Percentiles rank a stretch among this genome's conserved stretches.
Evolutionary conservation across 2,329 filamentous ascomycete genomes (phyloP).

Genomic region (Lecanicillium sp.): DNA sequence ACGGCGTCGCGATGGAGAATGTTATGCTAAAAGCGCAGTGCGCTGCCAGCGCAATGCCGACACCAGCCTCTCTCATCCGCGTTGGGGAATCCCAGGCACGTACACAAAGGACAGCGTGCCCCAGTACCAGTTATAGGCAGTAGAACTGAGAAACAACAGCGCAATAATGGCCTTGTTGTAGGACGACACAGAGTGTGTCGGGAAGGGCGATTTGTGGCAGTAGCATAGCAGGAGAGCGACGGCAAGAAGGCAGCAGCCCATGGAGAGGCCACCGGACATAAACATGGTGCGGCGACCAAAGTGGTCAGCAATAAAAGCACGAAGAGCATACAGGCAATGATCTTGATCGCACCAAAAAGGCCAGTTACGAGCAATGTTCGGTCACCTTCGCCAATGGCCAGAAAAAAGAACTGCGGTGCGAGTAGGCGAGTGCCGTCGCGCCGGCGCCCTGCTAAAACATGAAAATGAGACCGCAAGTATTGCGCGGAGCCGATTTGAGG

Average conservation of each 20-base stretch:
- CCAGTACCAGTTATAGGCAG: constrained; percentile 57
- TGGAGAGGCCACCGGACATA: constrained; percentile 36
- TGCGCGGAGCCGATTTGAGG: not conserved
- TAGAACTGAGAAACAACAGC: constrained; percentile 58
- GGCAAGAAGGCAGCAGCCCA: constrained; percentile 39
- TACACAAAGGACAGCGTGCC: constrained; percentile 62
- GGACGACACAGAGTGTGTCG: constrained; percentile 26
- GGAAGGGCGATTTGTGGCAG: constrained; percentile 33
- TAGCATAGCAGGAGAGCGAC: constrained; percentile 40
- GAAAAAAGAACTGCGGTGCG: constrained; percentile 25
- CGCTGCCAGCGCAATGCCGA: constrained; percentile 55
- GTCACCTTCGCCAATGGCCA: constrained; percentile 22
- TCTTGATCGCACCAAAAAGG: constrained; percentile 25
- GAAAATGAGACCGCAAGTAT: not conserved
- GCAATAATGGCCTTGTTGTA: constrained; percentile 44
- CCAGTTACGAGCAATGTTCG: constrained; percentile 25
- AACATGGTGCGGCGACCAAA: constrained; percentile 23
- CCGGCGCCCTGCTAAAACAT: constrained; percentile 21
- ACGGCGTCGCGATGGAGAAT: constrained; percentile 41
- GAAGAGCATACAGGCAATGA: constrained; percentile 38
- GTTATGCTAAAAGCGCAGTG: constrained; percentile 65
- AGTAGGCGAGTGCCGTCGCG: constrained; percentile 28
- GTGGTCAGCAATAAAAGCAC: constrained; percentile 23
- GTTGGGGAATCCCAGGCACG: constrained; percentile 49
- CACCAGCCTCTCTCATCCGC: constrained; percentile 53